Base-by-base conservation (phyloP, 2,329 filamentous ascomycete species). In the Whalleya microplaca region DNA sequence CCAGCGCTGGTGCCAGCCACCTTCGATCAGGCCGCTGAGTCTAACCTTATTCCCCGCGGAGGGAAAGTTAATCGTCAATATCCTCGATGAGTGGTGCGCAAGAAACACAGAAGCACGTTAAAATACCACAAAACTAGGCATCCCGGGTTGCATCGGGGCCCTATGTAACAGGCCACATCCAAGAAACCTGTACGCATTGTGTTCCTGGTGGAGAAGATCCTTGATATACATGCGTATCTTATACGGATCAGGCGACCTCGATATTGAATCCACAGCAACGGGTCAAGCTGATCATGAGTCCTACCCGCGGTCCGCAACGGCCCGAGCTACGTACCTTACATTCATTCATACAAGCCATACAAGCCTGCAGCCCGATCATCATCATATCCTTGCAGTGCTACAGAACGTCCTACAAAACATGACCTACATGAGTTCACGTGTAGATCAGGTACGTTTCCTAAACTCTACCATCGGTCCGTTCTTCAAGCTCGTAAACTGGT, bases 401-500 rank as follows among this genome's bases (percentile, higher is more conserved):
- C n/a, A n/a, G n/a, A n/a, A n/a, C n/a, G n/a, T n/a, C n/a, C n/a
- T n/a, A n/a, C n/a, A n/a, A n/a, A n/a, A n/a, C n/a, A 29, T 29
- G 5, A 29, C 27, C 27, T 29, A 29, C 12, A 29, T 29, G 12
- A 6, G 12, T 6, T 29, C 27, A 5, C 27, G 27, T 29, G 27
- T 5, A 5, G 32, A 21, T 57, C 23, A 69, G 20, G 53, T 42
- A 18, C 68, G 55, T 54, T 61, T 75, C 65, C 76, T 70, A 66
- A 88, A 88, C 74, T 90, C 84, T 54, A 91, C 76, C 74, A 89
- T 79, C 0, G 87, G 85, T 0, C 89, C 89, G 66, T 89, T 81
- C 76, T 91, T 92, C 65, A 83, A 77, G 65, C 87, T 89, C 29
- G 89, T 90, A 72, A 92, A 92, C 18, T 84, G 87, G 69, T 92